These are phyloP conservation scores for Closterium sp. DNA, from an alignment of 139 green algal genomes.

Conservation along the genomic window DNA sequence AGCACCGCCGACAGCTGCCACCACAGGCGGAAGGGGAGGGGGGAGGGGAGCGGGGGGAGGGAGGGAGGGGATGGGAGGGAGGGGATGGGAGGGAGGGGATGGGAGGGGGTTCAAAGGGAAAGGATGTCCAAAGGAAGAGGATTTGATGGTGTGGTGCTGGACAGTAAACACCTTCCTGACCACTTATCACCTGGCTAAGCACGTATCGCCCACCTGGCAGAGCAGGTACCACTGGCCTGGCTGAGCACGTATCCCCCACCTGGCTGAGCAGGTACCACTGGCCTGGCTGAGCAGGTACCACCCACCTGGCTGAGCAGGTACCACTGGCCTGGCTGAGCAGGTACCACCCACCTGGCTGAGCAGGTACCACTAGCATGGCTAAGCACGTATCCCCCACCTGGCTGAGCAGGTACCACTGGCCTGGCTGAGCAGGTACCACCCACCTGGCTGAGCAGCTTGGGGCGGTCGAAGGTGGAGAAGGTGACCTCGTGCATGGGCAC, in stretches of 20 bases:
- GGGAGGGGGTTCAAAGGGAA: neutral
- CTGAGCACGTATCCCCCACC: no score
- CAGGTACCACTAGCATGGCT: neutral
- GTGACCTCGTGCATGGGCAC: slow-evolving; percentile 54
- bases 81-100: neutral
- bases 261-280: no score
- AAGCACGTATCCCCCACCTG: neutral
- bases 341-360: neutral
- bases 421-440: neutral
- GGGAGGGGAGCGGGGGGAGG: neutral
- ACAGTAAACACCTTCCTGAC: no score
- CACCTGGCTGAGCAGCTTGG: slow-evolving; percentile 49
- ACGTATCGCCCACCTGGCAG: no score
- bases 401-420: neutral
- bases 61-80: neutral
- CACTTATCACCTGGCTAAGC: neutral
- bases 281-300: no score
- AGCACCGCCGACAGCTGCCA: slow-evolving; percentile 43
- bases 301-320: no score
- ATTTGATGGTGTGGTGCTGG: neutral
- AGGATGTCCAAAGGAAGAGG: no score
- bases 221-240: no score
- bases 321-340: no score
- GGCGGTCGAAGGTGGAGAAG: slow-evolving; percentile 50
- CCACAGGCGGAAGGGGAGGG: neutral